phyloP scores from a whole-genome alignment of 176 grass and related monocot genomes.

The Areca catechu region DNA sequence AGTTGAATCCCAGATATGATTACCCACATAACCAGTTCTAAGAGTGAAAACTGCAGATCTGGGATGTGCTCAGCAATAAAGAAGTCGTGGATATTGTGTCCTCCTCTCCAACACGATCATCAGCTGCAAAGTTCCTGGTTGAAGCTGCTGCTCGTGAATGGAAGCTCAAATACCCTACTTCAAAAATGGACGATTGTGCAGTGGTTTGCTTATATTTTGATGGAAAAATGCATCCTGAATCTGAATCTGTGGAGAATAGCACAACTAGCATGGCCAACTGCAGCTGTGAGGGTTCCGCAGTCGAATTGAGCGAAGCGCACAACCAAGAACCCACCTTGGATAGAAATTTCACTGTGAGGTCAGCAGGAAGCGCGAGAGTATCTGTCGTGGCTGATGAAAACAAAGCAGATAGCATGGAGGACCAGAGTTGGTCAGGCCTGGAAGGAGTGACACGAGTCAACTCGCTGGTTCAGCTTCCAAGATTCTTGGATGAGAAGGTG shows the following conservation, averaged over 20 bases:
- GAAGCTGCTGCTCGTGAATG: constrained; percentile 82
- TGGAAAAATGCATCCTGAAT: constrained; percentile 42
- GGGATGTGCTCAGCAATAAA: constrained; percentile 98
- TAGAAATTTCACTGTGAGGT: constrained; percentile 63
- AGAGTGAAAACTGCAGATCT: constrained; percentile 51
- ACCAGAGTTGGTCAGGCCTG: constrained; percentile 65
- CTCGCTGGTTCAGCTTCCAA: constrained; percentile 83
- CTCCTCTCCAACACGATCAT: constrained; percentile 45
- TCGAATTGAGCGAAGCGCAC: constrained; percentile 36
- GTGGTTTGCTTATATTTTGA: constrained; percentile 83
- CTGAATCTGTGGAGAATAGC: constrained; percentile 38
- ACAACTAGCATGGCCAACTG: constrained; percentile 35
- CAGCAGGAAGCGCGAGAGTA: constrained; percentile 30
- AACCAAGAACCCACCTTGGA: constrained; percentile 48
- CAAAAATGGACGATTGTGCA: constrained; percentile 74
- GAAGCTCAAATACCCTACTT: constrained; percentile 94
- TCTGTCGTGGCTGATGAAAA: constrained; percentile 16
- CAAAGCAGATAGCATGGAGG: constrained; percentile 21
- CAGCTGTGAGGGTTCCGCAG: constrained; percentile 32
- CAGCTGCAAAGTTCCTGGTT: constrained; percentile 54
- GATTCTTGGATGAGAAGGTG: constrained; percentile 63
- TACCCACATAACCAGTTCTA: neutral
- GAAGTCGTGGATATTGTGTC: constrained; percentile 80
- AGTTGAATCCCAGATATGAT: too few species aligned
- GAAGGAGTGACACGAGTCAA: constrained; percentile 89